phyloP scores from a whole-genome alignment of 1,139 yeast species.

The Chernovozyma aurita region DNA sequence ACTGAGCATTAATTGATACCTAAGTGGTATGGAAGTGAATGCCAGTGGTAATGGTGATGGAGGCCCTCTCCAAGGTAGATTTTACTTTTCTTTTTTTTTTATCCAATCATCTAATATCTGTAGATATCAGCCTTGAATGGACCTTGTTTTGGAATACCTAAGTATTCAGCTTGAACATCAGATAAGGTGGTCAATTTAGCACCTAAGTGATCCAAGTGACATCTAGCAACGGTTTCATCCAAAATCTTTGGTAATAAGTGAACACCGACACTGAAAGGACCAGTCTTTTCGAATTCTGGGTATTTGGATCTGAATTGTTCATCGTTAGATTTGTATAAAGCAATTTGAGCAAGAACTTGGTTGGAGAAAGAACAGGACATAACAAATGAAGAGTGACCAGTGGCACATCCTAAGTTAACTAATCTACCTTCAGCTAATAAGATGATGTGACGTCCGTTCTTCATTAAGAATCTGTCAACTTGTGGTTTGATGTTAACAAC shows the following conservation, averaged over 20 bases:
- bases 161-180: slow-evolving; percentile 86
- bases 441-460: slow-evolving; percentile 90
- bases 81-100: no score
- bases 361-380: slow-evolving; percentile 99
- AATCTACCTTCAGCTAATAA: slow-evolving; percentile 99
- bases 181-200: slow-evolving; percentile 81
- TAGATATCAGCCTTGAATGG: slow-evolving; percentile 98
- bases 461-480: slow-evolving; percentile 95
- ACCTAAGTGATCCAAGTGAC: slow-evolving; percentile 94
- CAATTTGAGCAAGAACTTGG: slow-evolving; percentile 99
- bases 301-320: slow-evolving; percentile 71
- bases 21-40: slow-evolving; percentile 5
- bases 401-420: slow-evolving; percentile 99
- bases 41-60: slow-evolving; percentile 7
- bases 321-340: slow-evolving; percentile 90
- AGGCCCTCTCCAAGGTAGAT: slow-evolving; percentile 4
- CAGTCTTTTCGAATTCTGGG: slow-evolving; percentile 91
- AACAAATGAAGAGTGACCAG: slow-evolving; percentile 99
- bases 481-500: slow-evolving; percentile 98
- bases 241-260: slow-evolving; percentile 97
- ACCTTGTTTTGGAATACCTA: slow-evolving; percentile 90
- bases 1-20: no score
- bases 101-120: slow-evolving; percentile 90
- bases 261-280: slow-evolving; percentile 88
- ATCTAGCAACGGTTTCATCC: slow-evolving; percentile 98